These are phyloP conservation scores for Chimonanthus praecox DNA, from an alignment of 164 flowering plant genomes.

Conservation along the genomic window DNA sequence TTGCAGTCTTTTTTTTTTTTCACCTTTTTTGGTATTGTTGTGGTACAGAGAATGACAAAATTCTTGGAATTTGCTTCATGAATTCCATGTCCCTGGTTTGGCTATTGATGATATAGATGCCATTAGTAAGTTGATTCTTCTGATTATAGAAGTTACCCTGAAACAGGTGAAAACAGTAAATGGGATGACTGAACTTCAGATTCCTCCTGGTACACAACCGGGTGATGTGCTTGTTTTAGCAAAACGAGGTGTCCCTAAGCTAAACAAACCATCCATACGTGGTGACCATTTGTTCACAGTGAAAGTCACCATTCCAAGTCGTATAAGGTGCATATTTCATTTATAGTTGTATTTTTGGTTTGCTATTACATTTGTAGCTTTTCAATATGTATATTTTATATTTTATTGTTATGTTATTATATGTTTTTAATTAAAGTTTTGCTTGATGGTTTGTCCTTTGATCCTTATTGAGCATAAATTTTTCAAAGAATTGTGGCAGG, in stretches of 20 bases:
- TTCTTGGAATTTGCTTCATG: background rate
- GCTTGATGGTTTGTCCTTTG: background rate
- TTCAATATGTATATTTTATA: too few relatives aligned
- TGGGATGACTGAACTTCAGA: conserved; percentile 65
- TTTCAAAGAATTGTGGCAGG: background rate
- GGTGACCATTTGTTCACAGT: conserved; percentile 93
- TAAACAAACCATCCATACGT: conserved; percentile 86
- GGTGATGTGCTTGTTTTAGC: conserved; percentile 88
- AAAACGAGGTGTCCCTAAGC: conserved; percentile 83
- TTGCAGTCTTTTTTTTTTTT: background rate
- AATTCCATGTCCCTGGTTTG: background rate
- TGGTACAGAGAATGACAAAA: background rate
- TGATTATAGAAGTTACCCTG: conserved; percentile 5
- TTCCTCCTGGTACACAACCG: conserved; percentile 94
- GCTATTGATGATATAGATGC: background rate
- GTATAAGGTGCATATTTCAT: conserved; percentile 52
- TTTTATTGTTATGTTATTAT: too few relatives aligned
- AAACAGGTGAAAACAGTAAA: conserved; percentile 89
- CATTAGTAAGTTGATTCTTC: background rate
- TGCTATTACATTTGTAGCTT: too few relatives aligned
- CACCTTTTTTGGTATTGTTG: background rate
- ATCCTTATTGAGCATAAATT: background rate
- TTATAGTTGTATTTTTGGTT: background rate
- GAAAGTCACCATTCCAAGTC: conserved; percentile 80
- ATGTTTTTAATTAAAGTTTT: too few relatives aligned